Evolutionary conservation across 176 grass and related monocot genomes (phyloP).

Genomic region (Bonia amplexicaulis): DNA sequence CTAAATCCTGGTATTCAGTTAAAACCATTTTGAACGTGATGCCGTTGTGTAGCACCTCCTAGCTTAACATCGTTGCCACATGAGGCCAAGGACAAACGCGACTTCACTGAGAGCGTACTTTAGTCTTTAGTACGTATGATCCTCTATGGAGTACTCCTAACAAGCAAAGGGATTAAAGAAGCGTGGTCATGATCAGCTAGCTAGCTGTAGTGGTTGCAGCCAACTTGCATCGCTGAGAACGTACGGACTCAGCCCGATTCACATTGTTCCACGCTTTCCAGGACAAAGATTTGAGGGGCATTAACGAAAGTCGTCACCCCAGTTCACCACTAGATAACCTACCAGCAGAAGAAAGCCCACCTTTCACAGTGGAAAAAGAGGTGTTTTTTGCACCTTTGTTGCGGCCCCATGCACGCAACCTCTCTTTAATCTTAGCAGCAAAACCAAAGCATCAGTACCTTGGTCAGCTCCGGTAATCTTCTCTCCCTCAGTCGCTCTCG

Average conservation of each 20-base stretch:
- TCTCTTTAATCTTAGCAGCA: neutral
- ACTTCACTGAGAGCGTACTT: neutral
- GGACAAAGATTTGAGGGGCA: conserved; percentile 30
- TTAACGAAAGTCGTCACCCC: neutral
- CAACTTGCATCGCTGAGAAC: conserved; percentile 3
- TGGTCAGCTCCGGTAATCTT: neutral
- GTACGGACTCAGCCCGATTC: conserved; percentile 27
- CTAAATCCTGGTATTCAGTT: too few species aligned
- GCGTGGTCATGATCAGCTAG: neutral
- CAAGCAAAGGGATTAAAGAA: neutral
- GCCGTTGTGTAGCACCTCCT: too few species aligned
- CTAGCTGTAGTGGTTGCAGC: neutral
- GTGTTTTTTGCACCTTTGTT: neutral
- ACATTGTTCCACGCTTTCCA: conserved; percentile 18
- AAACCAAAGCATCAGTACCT: neutral
- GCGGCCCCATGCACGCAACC: neutral
- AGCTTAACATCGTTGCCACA: too few species aligned
- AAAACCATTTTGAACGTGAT: too few species aligned
- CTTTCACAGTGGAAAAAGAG: neutral
- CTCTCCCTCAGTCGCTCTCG: too few species aligned
- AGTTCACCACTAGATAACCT: neutral
- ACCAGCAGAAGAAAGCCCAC: neutral
- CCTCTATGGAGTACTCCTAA: neutral
- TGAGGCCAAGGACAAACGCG: neutral
- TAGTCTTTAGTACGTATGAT: neutral